These are phyloP conservation scores for Amylocarpus encephaloides DNA, from an alignment of 2,329 filamentous ascomycete species.

Conservation along the genomic window DNA sequence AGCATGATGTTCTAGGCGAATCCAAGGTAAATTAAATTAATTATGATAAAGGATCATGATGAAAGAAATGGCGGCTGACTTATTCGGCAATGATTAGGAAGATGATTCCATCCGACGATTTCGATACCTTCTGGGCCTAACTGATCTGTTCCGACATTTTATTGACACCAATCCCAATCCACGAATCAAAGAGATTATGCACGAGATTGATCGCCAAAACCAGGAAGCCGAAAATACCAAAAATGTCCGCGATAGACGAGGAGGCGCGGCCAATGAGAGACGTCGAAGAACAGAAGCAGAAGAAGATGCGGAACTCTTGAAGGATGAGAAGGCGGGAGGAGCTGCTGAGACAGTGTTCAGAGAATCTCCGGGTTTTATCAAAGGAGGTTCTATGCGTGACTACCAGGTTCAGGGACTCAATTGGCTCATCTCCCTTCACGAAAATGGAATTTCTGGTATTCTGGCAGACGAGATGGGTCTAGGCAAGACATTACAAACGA, in stretches of 20 bases:
- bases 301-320: conserved; percentile 82
- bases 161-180: conserved; percentile 97
- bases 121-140: conserved; percentile 87
- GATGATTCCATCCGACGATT: conserved; percentile 94
- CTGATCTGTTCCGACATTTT: conserved; percentile 96
- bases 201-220: conserved; percentile 91
- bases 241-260: conserved; percentile 71
- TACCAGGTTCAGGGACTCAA: conserved; percentile 95
- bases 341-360: conserved; percentile 86
- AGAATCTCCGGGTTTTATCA: conserved; percentile 84
- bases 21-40: conserved; percentile 63
- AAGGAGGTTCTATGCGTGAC: conserved; percentile 83
- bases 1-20: conserved; percentile 85
- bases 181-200: conserved; percentile 87
- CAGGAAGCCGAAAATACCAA: conserved; percentile 64
- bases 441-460: conserved; percentile 98
- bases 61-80: conserved; percentile 2
- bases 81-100: conserved; percentile 50
- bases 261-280: conserved; percentile 72
- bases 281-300: conserved; percentile 91
- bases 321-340: conserved; percentile 84
- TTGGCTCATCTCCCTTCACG: conserved; percentile 95
- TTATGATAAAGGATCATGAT: not conserved
- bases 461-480: conserved; percentile 98
- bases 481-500: conserved; percentile 95